Base-by-base conservation (phyloP, 768 basidiomycete genomes). In the Boletus speciosus region DNA sequence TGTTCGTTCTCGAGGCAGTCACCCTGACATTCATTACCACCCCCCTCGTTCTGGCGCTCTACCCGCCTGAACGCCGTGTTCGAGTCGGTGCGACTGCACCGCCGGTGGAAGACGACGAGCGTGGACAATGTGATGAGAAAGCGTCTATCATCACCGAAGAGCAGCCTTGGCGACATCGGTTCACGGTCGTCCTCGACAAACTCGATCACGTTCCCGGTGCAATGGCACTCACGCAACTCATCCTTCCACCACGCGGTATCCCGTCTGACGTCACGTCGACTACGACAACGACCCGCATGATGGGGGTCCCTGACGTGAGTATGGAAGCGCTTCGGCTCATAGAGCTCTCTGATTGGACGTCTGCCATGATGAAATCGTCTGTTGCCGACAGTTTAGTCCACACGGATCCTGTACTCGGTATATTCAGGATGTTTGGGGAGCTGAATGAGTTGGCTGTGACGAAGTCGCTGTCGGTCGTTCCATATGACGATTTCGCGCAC, bases 1-100 rank as follows among this genome's bases (percentile, higher is more conserved):
- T 97, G 93, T 95, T 98, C 63, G 93, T 98, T 38, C 76, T 98
- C 19, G 88, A 90, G 64, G 88, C 90, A 0, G 73, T 94, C 37
- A 68, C 85, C 6, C 74, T 97, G 39, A 96, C 95, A 0, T 91
- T 89, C 73, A 80, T 92, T 73, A 95, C 93, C 0, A 92, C 89
- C 0, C 91, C 90, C 0, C 78, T 85, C 32, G 87, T 90, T 19
- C 78, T 75, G 2, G 61, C 68, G 14, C 70, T 91, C 4, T 90
- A 92, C 61, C 90, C 90, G 0, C 83, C 81, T 2, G 75, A 83
- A 27, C 68, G 71, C 32, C 84, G 86, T 16, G 66, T 72, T 7
- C 82, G 81, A 4, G 77, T 77, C 2, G 65, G 76, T 32, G 49
- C 25, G 2, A 35, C 49, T 12, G 39, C 12, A 6, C 16, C 47